These are phyloP conservation scores for Calocybe indica DNA, from an alignment of 768 basidiomycete genomes.

Conservation along the genomic window DNA sequence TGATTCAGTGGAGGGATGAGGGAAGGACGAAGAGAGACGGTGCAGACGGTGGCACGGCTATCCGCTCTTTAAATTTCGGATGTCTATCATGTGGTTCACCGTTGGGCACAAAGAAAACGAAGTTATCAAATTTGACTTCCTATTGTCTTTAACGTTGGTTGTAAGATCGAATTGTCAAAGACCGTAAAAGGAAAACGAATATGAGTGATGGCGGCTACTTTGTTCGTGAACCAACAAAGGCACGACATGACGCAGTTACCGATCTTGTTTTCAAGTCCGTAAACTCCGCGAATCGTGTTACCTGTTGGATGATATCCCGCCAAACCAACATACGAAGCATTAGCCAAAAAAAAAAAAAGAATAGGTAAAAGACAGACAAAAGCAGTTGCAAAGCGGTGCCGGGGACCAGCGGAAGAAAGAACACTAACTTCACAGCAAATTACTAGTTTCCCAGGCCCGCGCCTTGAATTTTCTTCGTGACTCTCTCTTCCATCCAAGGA, in stretches of 20 bases:
- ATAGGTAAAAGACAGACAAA: background rate
- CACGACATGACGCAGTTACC: constrained; percentile 8
- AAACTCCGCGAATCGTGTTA: constrained; percentile 1
- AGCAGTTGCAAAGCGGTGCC: background rate
- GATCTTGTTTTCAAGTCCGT: constrained; percentile 17
- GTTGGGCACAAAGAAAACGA: constrained; percentile 10
- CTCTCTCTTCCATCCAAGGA: constrained; percentile 70
- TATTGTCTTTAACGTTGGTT: constrained; percentile 13
- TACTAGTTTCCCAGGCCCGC: constrained; percentile 57
- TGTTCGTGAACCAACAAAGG: constrained; percentile 11
- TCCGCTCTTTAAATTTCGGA: background rate
- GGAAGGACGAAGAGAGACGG: constrained; percentile 11
- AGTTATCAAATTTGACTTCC: constrained; percentile 3
- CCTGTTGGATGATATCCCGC: constrained; percentile 1
- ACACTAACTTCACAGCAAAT: constrained; percentile 2
- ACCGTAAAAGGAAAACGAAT: constrained; percentile 9
- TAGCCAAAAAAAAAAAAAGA: constrained; percentile 2
- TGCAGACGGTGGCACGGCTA: constrained; percentile 9
- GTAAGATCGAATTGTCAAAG: background rate
- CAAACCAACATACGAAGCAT: background rate
- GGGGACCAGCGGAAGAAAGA: background rate
- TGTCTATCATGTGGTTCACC: too few relatives aligned
- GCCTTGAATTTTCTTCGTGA: constrained; percentile 63
- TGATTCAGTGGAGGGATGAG: constrained; percentile 11
- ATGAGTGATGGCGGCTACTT: constrained; percentile 5